Evolutionary conservation across 225 moss, liverwort and hornwort species (phyloP).

Genomic region (Antitrichia curtipendula): DNA sequence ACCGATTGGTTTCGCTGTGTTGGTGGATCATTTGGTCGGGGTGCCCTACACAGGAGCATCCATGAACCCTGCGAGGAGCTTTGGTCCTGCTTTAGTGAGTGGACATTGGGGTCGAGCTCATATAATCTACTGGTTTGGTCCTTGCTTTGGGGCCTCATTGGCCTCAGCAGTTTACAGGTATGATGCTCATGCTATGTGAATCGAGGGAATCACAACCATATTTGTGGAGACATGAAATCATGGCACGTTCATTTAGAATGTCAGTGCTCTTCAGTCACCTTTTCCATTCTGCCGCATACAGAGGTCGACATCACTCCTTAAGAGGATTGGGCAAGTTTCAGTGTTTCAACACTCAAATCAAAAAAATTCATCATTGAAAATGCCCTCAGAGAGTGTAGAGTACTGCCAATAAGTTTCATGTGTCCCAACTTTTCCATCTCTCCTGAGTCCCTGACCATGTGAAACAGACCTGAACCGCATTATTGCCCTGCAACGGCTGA

Average conservation of each 20-base stretch:
- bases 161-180: slow-evolving; percentile 86
- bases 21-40: slow-evolving; percentile 89
- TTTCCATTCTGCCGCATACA: background rate
- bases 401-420: background rate
- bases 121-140: slow-evolving; percentile 86
- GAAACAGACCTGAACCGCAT: background rate
- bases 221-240: background rate
- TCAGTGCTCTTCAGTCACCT: background rate
- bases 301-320: background rate
- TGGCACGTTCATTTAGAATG: background rate
- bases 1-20: slow-evolving; percentile 89
- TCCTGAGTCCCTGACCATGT: background rate
- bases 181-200: background rate
- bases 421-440: background rate
- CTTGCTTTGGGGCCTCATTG: slow-evolving; percentile 73
- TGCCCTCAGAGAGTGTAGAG: background rate
- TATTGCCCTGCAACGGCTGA: background rate
- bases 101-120: slow-evolving; percentile 78
- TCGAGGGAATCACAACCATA: background rate
- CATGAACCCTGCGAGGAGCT: slow-evolving; percentile 98
- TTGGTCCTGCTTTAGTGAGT: slow-evolving; percentile 91
- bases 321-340: background rate
- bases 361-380: background rate
- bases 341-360: background rate
- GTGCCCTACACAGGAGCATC: slow-evolving; percentile 95